Evolutionary conservation across 352 stramenopile genomes (phyloP), one percentile per base, ranked within the genome.

Genomic region (Pythium aristosporum): DNA sequence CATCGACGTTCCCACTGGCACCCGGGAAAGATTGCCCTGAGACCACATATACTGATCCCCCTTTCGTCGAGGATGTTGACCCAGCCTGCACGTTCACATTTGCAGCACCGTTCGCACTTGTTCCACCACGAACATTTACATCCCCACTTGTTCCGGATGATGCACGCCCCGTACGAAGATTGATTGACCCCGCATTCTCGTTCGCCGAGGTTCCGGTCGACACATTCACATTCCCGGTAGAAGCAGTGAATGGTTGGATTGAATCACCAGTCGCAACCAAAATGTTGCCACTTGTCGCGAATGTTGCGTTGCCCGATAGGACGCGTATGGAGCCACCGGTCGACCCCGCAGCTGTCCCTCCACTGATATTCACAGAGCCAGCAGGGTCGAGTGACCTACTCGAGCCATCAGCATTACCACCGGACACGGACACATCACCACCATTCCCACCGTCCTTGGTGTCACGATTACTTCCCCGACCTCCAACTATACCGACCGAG

Each of bases 401-500:
- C 34, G 73, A 74, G 50, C 85, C 85, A 32, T 69, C 74, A n/a
- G 73, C 82, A 54, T 78, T 68, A 30, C 85, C 87, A 62, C 82
- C 85, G 37, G 77, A 75, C 21, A 96, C 25, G n/a, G 74, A 70
- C 4, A 96, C 63, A 47, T 85, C 77, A 56, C 87, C 87, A 43
- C 82, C 85, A 58, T 87, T 73, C 7, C 85, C 85, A 21, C 83
- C 83, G 58, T 89, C 72, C 47, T 86, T 81, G 13, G 54, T 61
- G 70, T 91, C 74, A 57, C 57, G 44, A 60, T 69, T 80, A 53
- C 55, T 69, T 48, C 81, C 77, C 46, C 61, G 73, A 25, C 81
- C 78, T 50, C 67, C 79, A 56, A 61, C 60, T 59, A 92, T 58
- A 13, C 61, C 30, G 55, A 92, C 68, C 18, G 57, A 74, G n/a